Conservation (phyloP, 441 rosid species). For the Adansonia madagascariensis region DNA sequence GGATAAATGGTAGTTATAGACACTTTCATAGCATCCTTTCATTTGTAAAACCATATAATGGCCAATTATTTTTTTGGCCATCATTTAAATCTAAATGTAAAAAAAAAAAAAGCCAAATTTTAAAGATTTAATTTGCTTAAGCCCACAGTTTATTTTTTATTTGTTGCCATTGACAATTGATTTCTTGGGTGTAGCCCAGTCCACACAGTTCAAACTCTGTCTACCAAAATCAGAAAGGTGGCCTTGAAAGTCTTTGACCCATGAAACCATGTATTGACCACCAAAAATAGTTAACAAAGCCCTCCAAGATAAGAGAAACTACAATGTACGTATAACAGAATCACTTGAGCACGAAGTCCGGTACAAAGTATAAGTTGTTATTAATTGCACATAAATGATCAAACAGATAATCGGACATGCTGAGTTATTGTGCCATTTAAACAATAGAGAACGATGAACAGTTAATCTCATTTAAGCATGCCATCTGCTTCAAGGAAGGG, state of each 20-base stretch:
- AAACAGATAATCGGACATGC: neutral
- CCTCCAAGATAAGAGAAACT: neutral
- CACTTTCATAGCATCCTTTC: too few species aligned
- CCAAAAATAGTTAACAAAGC: neutral
- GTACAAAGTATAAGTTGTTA: neutral
- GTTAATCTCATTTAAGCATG: conserved; percentile 31
- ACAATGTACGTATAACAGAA: neutral
- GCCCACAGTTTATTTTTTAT: too few species aligned
- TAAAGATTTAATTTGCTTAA: too few species aligned
- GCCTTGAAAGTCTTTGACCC: too few species aligned
- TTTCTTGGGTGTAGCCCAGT: neutral
- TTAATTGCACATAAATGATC: neutral
- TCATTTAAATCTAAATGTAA: too few species aligned
- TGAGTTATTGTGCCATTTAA: conserved; percentile 11
- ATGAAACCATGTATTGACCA: neutral
- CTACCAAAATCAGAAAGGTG: too few species aligned
- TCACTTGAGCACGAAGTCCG: neutral
- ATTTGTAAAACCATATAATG: too few species aligned
- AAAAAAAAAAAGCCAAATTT: too few species aligned
- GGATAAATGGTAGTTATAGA: too few species aligned
- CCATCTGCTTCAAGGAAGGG: conserved; percentile 30
- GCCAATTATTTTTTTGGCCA: too few species aligned
- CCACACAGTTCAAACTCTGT: too few species aligned
- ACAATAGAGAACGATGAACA: neutral
- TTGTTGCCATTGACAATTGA: too few species aligned